Base-by-base conservation (phyloP, 2,329 filamentous ascomycete species). In the Claviceps cyperi region DNA sequence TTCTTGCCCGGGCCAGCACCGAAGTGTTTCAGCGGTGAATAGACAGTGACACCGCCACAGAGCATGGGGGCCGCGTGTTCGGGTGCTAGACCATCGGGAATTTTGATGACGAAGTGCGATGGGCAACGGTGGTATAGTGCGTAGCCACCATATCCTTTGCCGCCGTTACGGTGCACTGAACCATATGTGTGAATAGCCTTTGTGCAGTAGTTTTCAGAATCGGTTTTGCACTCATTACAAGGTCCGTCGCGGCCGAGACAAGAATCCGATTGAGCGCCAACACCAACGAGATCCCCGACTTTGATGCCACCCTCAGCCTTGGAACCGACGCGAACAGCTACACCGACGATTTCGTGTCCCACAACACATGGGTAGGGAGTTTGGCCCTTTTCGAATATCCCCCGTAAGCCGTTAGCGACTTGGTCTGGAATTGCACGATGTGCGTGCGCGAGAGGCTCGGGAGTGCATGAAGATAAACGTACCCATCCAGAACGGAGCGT, bases 1-100 rank as follows among this genome's bases (percentile, higher is more conserved):
- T 64, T 72, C 65, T 82, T 86, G 14, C 81, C 82, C 0, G 81
- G 81, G 0, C 83, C 84, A 46, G 73, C 77, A 2, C 78, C 78
- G 54, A 83, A 76, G 48, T 78, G 71, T 57, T 70, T 70, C 47
- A 88, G 64, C 1, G 84, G 83, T 11, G 73, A 70, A 60, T 73
- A 88, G 6, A 82, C 70, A 0, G 84, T 88, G 36, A 86, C 73
- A 14, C 84, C 83, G 21, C 75, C 84, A 59, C 84, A 87, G 41
- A 87, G 69, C 75, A 87, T 79, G 3, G 83, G 82, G 17, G 83
- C 72, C 9, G 70, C 69, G 48, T 65, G 54, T 48, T 68, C 70
- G 2, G 64, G 64, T 2, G 61, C 56, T 5, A 74, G 52, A 2
- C 62, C 63, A 13, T 69, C 65, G n/a, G 70, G 71, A 46, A 74